Base-by-base conservation (phyloP, 495 filamentous ascomycete genomes). In the Annulohypoxylon bovei region DNA sequence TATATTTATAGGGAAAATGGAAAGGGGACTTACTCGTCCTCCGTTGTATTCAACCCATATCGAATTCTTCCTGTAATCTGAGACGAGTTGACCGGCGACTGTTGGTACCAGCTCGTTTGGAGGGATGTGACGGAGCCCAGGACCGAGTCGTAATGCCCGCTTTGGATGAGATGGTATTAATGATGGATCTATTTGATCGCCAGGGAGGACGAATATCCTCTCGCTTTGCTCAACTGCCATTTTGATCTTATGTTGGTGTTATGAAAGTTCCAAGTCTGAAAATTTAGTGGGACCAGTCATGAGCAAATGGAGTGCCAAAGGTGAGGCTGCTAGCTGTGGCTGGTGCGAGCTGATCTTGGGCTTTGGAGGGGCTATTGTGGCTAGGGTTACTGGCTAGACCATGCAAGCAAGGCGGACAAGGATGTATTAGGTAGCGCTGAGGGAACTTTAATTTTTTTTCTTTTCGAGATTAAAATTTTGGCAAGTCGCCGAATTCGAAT, bases 81-180 rank as follows among this genome's bases (percentile, higher is more conserved):
- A 88, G 32, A 88, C 86, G 18, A 98, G 81, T 23, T 91, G 80
- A 33, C 96, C 95, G n/a, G 93, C 89, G 57, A 92, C 87, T 18
- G 91, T 91, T 16, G 94, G 88, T 28, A 89, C 82, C 54, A 98
- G 84, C 28, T 88, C 88, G 56, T 82, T 82, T 23, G 92, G 91
- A 14, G 89, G 91, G 42, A 88, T 87, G 73, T 93, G 90, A 23
- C 86, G 88, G 35, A 98, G 85, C 33, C 95, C 95, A 9, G 93
- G 92, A 30, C 95, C 95, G 28, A 99, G 85, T 70, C 90, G 91
- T 64, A 99, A 84, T 27, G 93, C 85, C 59, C 87, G 83, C 69
- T 87, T 88, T 18, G 84, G 84, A 68, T 88, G 88, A 33, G 83
- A 82, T 1, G 93, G 86, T 11, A 87, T 89, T 12, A 94, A 86